Conservation (phyloP, 371 early-diverging fungal genomes). For the Zancudomyces culisetae region DNA sequence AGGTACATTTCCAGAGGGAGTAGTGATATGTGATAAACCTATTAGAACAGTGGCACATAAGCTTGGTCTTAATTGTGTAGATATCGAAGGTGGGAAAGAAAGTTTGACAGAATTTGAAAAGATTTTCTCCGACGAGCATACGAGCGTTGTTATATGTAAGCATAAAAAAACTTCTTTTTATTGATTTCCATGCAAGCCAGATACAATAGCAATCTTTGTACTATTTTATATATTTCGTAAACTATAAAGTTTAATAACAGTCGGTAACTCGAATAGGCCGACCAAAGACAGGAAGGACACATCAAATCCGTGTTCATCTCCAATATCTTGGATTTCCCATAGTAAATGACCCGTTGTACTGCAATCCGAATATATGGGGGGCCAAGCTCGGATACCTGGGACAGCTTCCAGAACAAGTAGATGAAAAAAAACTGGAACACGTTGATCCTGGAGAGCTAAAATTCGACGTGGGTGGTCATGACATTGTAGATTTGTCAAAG, state of each 20-base stretch:
- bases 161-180: too few species aligned
- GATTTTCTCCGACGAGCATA: constrained; percentile 36
- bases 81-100: constrained; percentile 45
- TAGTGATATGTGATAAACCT: constrained; percentile 50
- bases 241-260: too few species aligned
- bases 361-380: constrained; percentile 51
- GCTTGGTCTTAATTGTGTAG: constrained; percentile 66
- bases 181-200: neutral
- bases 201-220: too few species aligned
- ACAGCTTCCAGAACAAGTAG: neutral
- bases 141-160: constrained; percentile 36
- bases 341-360: constrained; percentile 89
- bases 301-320: constrained; percentile 98
- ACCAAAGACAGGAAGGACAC: constrained; percentile 94
- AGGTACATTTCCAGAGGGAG: constrained; percentile 67
- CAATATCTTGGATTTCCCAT: constrained; percentile 91
- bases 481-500: neutral
- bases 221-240: too few species aligned
- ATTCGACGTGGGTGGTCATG: neutral
- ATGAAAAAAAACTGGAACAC: neutral
- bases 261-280: neutral
- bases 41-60: constrained; percentile 64
- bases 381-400: constrained; percentile 32
- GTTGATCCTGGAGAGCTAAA: neutral
- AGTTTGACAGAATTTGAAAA: constrained; percentile 52